A percentile compares a stretch with the other conserved stretches of the same genome.
Evolutionary conservation across 306 rosid species (phyloP).

Genomic region (Sechiopsis laciniata): DNA sequence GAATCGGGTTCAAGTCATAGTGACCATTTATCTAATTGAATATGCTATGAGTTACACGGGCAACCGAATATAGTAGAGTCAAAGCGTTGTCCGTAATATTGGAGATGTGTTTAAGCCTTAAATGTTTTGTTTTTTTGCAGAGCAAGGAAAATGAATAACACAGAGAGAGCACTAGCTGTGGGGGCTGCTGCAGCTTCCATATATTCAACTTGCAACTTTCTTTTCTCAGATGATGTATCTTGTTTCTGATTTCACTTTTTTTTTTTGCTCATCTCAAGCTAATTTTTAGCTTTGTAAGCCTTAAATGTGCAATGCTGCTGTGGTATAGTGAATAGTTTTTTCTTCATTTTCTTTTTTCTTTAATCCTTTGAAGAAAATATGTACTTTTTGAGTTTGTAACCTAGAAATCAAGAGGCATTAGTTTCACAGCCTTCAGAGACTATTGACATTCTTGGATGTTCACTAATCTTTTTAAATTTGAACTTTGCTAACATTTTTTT

Average conservation of each 20-base stretch:
- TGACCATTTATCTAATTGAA: too few relatives aligned
- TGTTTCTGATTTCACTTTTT: conserved; percentile 32
- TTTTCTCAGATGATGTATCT: conserved; percentile 44
- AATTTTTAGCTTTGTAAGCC: conserved; percentile 15
- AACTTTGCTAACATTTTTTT: not conserved
- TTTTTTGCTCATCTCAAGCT: not conserved
- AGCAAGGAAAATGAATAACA: conserved; percentile 33
- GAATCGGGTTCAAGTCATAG: too few relatives aligned
- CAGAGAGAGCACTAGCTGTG: conserved; percentile 70
- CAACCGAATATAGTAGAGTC: too few relatives aligned
- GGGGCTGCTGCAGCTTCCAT: conserved; percentile 96
- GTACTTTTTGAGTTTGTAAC: conserved; percentile 4
- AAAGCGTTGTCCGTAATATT: too few relatives aligned
- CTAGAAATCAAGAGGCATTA: conserved; percentile 15
- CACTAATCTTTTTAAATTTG: not conserved
- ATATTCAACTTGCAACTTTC: conserved; percentile 82
- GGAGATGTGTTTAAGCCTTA: not conserved
- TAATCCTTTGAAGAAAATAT: not conserved
- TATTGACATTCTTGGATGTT: not conserved
- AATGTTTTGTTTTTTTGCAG: conserved; percentile 33
- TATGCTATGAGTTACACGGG: too few relatives aligned
- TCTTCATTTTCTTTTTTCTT: too few relatives aligned
- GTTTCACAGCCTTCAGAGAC: conserved; percentile 11
- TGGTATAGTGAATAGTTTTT: not conserved
- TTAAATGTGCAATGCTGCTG: conserved; percentile 15